phyloP scores from a whole-genome alignment of 768 basidiomycete genomes.

The Termitomyces bulborhizus region DNA sequence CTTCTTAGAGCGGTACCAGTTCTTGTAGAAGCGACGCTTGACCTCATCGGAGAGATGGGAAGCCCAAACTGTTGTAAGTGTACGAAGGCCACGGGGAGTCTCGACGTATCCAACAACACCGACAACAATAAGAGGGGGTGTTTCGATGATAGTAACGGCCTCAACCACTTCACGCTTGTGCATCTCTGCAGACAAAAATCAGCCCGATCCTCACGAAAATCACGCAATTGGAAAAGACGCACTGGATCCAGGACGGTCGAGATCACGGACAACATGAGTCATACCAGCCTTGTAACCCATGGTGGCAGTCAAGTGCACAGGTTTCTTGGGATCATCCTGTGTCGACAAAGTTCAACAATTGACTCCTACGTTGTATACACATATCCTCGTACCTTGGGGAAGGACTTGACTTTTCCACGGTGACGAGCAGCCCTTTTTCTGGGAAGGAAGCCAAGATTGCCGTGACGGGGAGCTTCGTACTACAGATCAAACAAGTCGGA shows the following conservation, averaged over 20 bases:
- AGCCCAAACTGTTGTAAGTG: conserved; percentile 98
- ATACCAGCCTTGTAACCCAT: conserved; percentile 99
- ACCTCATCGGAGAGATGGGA: conserved; percentile 96
- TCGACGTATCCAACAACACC: conserved; percentile 99
- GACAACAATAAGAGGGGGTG: conserved; percentile 92
- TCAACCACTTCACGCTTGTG: conserved; percentile 99
- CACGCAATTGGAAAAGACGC: conserved; percentile 35
- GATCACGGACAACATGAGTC: conserved; percentile 98
- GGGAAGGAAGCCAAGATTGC: conserved; percentile 95
- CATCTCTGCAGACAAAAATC: conserved; percentile 64
- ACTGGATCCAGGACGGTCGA: conserved; percentile 99
- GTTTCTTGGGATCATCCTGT: conserved; percentile 99
- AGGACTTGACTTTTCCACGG: conserved; percentile 98
- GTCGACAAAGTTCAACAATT: neutral
- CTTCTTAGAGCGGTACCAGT: conserved; percentile 99
- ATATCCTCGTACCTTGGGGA: conserved; percentile 78
- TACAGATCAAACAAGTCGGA: conserved; percentile 23
- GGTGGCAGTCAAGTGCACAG: conserved; percentile 95
- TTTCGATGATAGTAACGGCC: conserved; percentile 93
- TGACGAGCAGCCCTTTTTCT: conserved; percentile 96
- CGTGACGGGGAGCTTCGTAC: conserved; percentile 99
- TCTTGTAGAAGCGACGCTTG: conserved; percentile 99
- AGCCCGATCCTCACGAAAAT: neutral
- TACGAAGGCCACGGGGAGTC: conserved; percentile 97
- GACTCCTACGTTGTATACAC: neutral